phyloP scores from a whole-genome alignment of 768 basidiomycete genomes.

The Clitopilus passeckerianus region DNA sequence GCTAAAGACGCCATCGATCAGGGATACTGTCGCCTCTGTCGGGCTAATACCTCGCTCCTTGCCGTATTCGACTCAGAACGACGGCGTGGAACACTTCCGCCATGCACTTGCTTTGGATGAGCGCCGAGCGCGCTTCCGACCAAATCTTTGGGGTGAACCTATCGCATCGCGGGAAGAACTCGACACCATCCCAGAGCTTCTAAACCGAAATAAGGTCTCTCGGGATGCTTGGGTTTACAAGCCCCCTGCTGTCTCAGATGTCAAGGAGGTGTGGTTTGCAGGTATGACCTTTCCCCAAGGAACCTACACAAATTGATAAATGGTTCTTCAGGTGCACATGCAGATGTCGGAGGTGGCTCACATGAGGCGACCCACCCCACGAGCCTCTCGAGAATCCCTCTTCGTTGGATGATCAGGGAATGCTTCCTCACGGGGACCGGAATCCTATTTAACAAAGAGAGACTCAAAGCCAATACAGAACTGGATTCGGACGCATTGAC shows the following conservation, averaged over 20 bases:
- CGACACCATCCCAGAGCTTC: background rate
- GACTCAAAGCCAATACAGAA: background rate
- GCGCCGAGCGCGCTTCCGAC: background rate
- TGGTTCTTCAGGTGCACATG: slow-evolving; percentile 1
- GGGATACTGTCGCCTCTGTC: slow-evolving; percentile 10
- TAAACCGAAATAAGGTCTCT: no score
- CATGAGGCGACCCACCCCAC: background rate
- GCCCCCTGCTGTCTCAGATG: background rate
- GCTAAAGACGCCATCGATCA: no score
- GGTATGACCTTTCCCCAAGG: background rate
- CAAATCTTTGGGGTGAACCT: slow-evolving; percentile 1
- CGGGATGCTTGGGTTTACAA: background rate
- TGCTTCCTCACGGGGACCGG: slow-evolving; percentile 1
- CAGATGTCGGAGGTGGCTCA: slow-evolving; percentile 3
- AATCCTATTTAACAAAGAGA: background rate
- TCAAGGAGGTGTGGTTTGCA: slow-evolving; percentile 3
- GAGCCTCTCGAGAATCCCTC: slow-evolving; percentile 5
- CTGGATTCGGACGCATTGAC: no score
- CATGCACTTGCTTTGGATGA: slow-evolving; percentile 1
- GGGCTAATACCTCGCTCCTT: slow-evolving; percentile 4
- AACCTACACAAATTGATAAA: no score
- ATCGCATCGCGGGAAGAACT: background rate
- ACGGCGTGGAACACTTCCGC: background rate
- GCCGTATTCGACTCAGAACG: slow-evolving; percentile 5
- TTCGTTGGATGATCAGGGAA: slow-evolving; percentile 6